Evolutionary conservation across 2,329 filamentous ascomycete genomes (phyloP), one percentile per base, ranked within the genome.

Genomic region (Ampelomyces quisqualis): DNA sequence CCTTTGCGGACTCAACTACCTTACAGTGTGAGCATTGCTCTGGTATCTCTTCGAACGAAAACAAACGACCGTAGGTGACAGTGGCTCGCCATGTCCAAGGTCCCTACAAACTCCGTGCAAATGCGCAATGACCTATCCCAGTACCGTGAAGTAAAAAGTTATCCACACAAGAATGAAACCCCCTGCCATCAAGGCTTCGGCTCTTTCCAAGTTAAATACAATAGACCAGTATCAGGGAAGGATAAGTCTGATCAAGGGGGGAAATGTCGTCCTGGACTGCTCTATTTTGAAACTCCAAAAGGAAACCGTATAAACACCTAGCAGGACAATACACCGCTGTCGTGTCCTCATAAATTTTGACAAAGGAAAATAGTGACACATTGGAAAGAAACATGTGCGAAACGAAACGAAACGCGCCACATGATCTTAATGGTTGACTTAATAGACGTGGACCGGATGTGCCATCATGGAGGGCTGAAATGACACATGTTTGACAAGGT

Each of bases 401-500:
- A 43, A 49, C 39, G 36, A 39, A 43, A 49, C 39, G 38, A 45
- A 44, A 47, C 5, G 11, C 13, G 14, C 20, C 28, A 14, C 32
- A 34, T 36, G 15, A 33, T 56, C 49, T 28, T 34, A 23, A 27
- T 26, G 15, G 17, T n/a, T n/a, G 15, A 21, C 32, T 51, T 65
- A 68, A 55, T 67, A 67, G 29, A 67, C 65, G 47, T 63, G 63
- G 17, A 69, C 61, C 43, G 66, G 66, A 18, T 53, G 49, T 38
- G 58, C 49, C 60, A 67, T 61, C 54, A 65, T 67, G 1, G 62
- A 59, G 11, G 62, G 61, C 59, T 69, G 65, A 56, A 68, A 69
- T 14, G 64, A 69, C 28, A 68, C 62, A 56, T 69, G 66, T 47
- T 69, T 69, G 49, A 69, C 66, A 20, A 68, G 39, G 43, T 68